phyloP scores from a whole-genome alignment of 2,329 filamentous ascomycete species.

The Penicillium sp. region DNA sequence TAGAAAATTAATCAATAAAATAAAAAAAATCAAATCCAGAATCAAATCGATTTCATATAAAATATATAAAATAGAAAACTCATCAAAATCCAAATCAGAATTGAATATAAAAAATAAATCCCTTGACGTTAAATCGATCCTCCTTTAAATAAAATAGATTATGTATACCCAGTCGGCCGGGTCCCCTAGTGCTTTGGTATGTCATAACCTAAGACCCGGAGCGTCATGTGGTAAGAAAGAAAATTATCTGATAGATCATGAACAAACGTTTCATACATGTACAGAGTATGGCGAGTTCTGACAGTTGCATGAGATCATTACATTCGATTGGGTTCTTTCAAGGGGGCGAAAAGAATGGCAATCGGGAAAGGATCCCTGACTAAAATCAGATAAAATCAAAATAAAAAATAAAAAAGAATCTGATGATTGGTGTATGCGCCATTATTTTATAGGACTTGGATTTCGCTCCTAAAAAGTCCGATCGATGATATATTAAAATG shows the following conservation, averaged over 20 bases:
- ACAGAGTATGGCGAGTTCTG: not conserved
- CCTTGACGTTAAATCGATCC: not conserved
- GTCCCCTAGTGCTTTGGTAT: not conserved
- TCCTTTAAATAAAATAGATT: not conserved
- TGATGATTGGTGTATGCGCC: no score
- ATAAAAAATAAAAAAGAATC: not conserved
- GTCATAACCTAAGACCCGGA: not conserved
- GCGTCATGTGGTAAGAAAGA: not conserved
- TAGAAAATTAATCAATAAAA: not conserved
- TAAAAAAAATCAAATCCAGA: no score
- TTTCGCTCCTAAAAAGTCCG: not conserved
- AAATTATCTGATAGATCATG: not conserved
- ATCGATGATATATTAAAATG: not conserved
- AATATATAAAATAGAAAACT: not conserved
- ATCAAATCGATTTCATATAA: not conserved
- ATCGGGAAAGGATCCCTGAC: not conserved
- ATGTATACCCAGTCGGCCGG: not conserved
- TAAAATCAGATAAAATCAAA: not conserved
- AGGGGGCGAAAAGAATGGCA: not conserved
- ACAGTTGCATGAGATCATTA: conserved; percentile 16
- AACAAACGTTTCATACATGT: not conserved
- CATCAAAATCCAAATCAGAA: not conserved
- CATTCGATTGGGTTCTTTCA: not conserved
- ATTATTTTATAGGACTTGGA: no score
- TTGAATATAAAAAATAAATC: not conserved